Percentiles rank a stretch among this genome's conserved stretches.
These are phyloP conservation scores for Tetramitus jugosus DNA, from an alignment of 208 protist species.

Conservation along the genomic window DNA sequence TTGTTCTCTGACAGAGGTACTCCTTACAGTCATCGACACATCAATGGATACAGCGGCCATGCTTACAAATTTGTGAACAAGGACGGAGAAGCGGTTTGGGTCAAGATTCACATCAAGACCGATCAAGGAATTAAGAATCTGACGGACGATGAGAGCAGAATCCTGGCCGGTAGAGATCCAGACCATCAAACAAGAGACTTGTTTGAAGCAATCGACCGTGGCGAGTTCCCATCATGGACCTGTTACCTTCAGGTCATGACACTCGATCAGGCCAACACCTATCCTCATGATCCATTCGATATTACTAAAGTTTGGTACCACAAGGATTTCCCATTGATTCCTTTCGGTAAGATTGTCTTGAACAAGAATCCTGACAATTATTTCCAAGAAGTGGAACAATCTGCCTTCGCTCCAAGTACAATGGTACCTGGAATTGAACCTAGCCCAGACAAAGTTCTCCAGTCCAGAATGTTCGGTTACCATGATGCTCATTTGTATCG, in stretches of 20 bases:
- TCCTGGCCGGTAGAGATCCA: constrained; percentile 43
- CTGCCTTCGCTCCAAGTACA: constrained; percentile 51
- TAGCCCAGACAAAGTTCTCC: constrained; percentile 24
- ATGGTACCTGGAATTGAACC: constrained; percentile 60
- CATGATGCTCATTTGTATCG: background rate
- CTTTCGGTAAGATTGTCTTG: constrained; percentile 55
- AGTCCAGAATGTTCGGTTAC: background rate
- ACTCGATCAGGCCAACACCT: constrained; percentile 44
- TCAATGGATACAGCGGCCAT: constrained; percentile 54
- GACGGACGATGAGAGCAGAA: constrained; percentile 49
- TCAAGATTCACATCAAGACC: constrained; percentile 64
- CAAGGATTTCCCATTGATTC: constrained; percentile 49
- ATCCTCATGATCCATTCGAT: constrained; percentile 55
- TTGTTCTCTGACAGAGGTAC: constrained; percentile 50
- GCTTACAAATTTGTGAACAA: constrained; percentile 58
- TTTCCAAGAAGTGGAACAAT: constrained; percentile 64
- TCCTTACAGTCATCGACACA: constrained; percentile 48
- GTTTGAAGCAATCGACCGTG: constrained; percentile 51
- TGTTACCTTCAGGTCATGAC: constrained; percentile 57
- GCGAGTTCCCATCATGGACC: constrained; percentile 53
- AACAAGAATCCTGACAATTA: constrained; percentile 68
- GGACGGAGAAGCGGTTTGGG: constrained; percentile 44
- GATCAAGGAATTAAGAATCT: constrained; percentile 50
- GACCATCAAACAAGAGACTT: constrained; percentile 54
- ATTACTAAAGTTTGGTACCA: constrained; percentile 64